Conservation (phyloP, 1,139 yeast species). For the Pichia sp. region DNA sequence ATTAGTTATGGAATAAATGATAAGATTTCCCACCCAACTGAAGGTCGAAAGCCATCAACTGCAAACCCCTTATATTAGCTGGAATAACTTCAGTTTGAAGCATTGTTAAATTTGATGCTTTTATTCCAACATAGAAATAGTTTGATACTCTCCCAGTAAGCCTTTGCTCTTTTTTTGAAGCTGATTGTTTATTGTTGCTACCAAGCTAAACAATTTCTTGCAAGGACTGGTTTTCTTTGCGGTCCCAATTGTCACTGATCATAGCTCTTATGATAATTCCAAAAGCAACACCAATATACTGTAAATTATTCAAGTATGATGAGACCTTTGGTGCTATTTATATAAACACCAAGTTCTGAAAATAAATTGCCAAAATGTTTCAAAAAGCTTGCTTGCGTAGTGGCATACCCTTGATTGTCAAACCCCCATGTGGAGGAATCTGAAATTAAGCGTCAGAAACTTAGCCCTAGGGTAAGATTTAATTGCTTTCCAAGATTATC, state of each 20-base stretch:
- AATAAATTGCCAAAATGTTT: conserved; percentile 3
- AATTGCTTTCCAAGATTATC: neutral
- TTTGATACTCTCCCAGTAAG: neutral
- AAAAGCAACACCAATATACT: conserved; percentile 8
- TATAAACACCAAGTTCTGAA: neutral
- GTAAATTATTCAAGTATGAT: conserved; percentile 10
- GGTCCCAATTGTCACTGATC: conserved; percentile 4
- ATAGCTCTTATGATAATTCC: conserved; percentile 8
- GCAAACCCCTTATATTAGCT: neutral
- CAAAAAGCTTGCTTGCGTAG: neutral
- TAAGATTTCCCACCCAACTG: conserved; percentile 3
- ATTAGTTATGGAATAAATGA: conserved; percentile 7
- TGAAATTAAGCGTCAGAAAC: neutral
- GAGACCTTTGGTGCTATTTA: conserved; percentile 1
- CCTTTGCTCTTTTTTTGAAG: neutral
- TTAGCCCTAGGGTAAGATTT: neutral
- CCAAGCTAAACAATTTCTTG: neutral
- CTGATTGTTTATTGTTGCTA: conserved; percentile 1
- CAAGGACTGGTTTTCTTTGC: conserved; percentile 1
- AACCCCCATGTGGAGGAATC: conserved; percentile 11
- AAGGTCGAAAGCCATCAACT: conserved; percentile 6
- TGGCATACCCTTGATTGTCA: conserved; percentile 8
- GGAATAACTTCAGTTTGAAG: neutral
- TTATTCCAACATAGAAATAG: neutral
- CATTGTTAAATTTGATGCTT: neutral